A percentile compares a stretch with the other conserved stretches of the same genome.
These are phyloP conservation scores for Fusarium marasasianum DNA, from an alignment of 2,329 filamentous ascomycete genomes.

Conservation along the genomic window DNA sequence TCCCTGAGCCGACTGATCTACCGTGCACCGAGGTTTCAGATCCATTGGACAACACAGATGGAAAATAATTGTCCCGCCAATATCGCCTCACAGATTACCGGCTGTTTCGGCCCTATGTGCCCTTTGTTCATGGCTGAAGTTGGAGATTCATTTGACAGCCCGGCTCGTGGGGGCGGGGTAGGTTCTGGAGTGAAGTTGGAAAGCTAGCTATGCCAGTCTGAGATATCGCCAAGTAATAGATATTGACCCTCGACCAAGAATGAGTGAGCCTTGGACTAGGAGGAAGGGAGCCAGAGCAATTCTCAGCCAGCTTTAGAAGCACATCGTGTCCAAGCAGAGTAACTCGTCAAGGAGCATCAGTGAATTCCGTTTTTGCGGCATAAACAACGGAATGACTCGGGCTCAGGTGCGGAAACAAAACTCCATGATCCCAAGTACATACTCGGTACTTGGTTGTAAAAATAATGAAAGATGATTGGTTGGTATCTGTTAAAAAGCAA, in stretches of 20 bases:
- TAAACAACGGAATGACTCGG: slow-evolving; percentile 13
- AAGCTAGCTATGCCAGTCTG: not conserved
- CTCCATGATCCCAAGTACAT: not conserved
- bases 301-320: not conserved
- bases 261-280: not conserved
- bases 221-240: not conserved
- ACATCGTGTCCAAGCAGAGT: not conserved
- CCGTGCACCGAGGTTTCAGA: not conserved
- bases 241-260: not conserved
- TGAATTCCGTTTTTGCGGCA: not conserved
- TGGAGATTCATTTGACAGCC: slow-evolving; percentile 17
- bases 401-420: slow-evolving; percentile 12
- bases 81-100: not conserved
- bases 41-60: slow-evolving; percentile 2
- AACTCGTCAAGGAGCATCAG: not conserved
- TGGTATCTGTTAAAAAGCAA: not conserved
- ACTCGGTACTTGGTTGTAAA: not conserved
- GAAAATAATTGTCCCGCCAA: slow-evolving; percentile 6
- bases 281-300: not conserved
- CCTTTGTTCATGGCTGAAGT: not conserved
- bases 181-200: not conserved
- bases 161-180: slow-evolving; percentile 11
- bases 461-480: slow-evolving; percentile 16
- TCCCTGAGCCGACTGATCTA: slow-evolving; percentile 2
- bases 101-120: not conserved